Conservation (phyloP, 495 filamentous ascomycete genomes). For the Daldinia decipiens region DNA sequence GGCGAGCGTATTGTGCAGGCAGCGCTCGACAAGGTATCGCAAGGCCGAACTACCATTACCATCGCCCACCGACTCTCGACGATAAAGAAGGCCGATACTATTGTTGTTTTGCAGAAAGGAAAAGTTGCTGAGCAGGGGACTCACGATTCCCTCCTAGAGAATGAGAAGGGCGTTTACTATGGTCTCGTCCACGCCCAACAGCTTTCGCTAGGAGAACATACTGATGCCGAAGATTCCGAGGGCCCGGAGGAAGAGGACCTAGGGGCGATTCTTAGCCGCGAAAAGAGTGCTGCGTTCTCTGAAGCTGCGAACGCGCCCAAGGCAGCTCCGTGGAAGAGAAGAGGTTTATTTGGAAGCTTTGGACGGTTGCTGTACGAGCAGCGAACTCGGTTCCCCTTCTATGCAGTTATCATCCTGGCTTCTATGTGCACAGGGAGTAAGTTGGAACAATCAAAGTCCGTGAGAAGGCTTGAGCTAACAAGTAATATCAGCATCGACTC, state of each 20-base stretch:
- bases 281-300: constrained; percentile 58
- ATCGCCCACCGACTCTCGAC: constrained; percentile 79
- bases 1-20: constrained; percentile 77
- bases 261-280: constrained; percentile 52
- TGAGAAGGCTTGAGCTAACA: constrained; percentile 13
- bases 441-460: neutral
- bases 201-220: constrained; percentile 52
- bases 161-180: constrained; percentile 66
- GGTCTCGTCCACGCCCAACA: constrained; percentile 67
- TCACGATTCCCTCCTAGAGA: constrained; percentile 72
- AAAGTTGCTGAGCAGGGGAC: constrained; percentile 74
- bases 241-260: constrained; percentile 56
- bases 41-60: constrained; percentile 78
- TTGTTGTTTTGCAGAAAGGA: constrained; percentile 72
- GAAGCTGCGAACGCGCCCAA: constrained; percentile 41
- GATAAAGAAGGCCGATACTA: constrained; percentile 74
- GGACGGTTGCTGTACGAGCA: constrained; percentile 60
- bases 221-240: constrained; percentile 42
- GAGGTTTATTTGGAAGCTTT: constrained; percentile 56
- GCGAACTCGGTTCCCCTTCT: constrained; percentile 51
- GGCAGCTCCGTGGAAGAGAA: constrained; percentile 47
- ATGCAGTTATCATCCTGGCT: constrained; percentile 50
- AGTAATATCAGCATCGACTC: constrained; percentile 45
- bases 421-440: constrained; percentile 53
- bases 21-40: constrained; percentile 73